These are phyloP conservation scores for Aegilops umbellulata DNA, from an alignment of 176 grass and related monocot genomes.

Conservation along the genomic window DNA sequence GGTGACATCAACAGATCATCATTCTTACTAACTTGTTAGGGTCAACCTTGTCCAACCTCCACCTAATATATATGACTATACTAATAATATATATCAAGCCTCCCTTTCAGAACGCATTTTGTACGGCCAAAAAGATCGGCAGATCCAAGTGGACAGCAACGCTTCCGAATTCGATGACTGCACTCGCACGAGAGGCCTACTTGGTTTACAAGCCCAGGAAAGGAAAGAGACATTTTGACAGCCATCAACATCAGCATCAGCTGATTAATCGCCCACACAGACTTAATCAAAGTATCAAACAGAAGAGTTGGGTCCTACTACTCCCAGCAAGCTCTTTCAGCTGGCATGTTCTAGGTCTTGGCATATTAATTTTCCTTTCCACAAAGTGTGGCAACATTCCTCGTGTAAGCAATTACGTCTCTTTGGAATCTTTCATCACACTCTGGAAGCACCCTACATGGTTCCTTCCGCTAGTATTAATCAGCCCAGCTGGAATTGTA, in stretches of 20 bases:
- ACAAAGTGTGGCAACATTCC: background rate
- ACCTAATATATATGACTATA: background rate
- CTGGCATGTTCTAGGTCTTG: background rate
- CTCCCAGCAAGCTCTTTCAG: background rate
- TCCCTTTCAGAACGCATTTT: too few relatives aligned
- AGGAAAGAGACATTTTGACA: background rate
- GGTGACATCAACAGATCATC: background rate
- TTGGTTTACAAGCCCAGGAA: background rate
- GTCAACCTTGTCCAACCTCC: background rate
- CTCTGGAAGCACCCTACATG: background rate
- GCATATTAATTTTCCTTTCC: background rate
- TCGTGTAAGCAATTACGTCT: conserved; percentile 11
- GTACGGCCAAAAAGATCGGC: background rate
- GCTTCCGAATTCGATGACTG: background rate
- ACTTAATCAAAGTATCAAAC: too few relatives aligned
- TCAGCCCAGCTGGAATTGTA: background rate
- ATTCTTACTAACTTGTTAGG: background rate
- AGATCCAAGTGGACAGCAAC: background rate
- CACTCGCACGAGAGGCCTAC: background rate
- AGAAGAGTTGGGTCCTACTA: background rate
- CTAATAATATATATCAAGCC: background rate
- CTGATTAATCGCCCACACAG: background rate
- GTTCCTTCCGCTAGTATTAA: background rate
- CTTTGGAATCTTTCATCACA: background rate
- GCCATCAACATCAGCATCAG: background rate